phyloP scores from a whole-genome alignment of 768 basidiomycete genomes.

The Butyriboletus loyo region DNA sequence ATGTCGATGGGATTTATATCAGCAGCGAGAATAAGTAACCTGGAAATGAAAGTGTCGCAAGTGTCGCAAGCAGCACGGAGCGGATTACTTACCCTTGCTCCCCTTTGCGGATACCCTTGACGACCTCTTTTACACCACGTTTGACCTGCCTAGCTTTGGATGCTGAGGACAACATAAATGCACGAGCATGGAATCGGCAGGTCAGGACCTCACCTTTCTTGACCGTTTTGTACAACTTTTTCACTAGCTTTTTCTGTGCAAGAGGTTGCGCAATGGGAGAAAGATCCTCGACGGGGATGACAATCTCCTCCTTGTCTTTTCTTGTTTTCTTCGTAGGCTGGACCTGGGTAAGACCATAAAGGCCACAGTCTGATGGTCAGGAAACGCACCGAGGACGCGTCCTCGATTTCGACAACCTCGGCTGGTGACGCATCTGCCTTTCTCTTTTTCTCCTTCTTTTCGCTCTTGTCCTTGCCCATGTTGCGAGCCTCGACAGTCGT shows the following conservation, averaged over 20 bases:
- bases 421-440: conserved; percentile 34
- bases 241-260: conserved; percentile 88
- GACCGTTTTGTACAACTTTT: conserved; percentile 92
- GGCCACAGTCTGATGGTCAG: conserved; percentile 27
- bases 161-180: conserved; percentile 43
- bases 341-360: conserved; percentile 13
- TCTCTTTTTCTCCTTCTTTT: conserved; percentile 73
- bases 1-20: conserved; percentile 99
- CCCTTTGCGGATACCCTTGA: conserved; percentile 95
- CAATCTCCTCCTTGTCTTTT: conserved; percentile 58
- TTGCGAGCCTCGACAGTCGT: background rate
- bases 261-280: conserved; percentile 94
- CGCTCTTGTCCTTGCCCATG: conserved; percentile 75
- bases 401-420: conserved; percentile 50
- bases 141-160: conserved; percentile 95
- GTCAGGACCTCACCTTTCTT: conserved; percentile 65
- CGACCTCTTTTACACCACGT: conserved; percentile 97
- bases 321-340: conserved; percentile 56
- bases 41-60: conserved; percentile 28
- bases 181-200: background rate
- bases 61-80: background rate
- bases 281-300: conserved; percentile 74
- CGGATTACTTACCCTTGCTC: conserved; percentile 78
- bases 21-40: conserved; percentile 87
- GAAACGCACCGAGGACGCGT: conserved; percentile 32